phyloP scores from a whole-genome alignment of 176 grass and related monocot genomes.

The Tuctoria greenei region DNA sequence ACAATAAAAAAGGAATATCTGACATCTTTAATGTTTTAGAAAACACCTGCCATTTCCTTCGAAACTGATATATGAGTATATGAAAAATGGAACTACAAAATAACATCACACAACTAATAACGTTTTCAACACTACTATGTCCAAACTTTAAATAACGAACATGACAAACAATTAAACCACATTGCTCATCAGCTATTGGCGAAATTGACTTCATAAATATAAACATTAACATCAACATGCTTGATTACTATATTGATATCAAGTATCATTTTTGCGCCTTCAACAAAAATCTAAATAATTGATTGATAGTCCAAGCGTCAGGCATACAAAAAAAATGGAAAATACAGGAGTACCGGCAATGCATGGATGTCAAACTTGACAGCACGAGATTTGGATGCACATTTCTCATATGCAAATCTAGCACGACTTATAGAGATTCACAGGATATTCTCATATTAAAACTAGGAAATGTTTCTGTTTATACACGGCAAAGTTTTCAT shows the following conservation, averaged over 20 bases:
- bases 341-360: neutral
- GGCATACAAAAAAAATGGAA: neutral
- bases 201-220: neutral
- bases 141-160: constrained; percentile 16
- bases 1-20: neutral
- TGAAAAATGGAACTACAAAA: neutral
- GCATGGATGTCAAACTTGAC: neutral
- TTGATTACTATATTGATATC: neutral
- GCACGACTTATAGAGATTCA: neutral
- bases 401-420: constrained; percentile 10
- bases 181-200: neutral
- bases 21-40: neutral
- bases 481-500: neutral
- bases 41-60: neutral
- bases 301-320: neutral
- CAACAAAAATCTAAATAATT: neutral
- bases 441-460: neutral
- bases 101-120: neutral
- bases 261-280: neutral
- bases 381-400: neutral
- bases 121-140: neutral
- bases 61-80: neutral
- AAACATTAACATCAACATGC: neutral
- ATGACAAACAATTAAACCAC: neutral
- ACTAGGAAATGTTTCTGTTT: neutral